Conservation (phyloP, 2,329 filamentous ascomycete genomes). For the Ceratocystiopsis brevicomis region DNA sequence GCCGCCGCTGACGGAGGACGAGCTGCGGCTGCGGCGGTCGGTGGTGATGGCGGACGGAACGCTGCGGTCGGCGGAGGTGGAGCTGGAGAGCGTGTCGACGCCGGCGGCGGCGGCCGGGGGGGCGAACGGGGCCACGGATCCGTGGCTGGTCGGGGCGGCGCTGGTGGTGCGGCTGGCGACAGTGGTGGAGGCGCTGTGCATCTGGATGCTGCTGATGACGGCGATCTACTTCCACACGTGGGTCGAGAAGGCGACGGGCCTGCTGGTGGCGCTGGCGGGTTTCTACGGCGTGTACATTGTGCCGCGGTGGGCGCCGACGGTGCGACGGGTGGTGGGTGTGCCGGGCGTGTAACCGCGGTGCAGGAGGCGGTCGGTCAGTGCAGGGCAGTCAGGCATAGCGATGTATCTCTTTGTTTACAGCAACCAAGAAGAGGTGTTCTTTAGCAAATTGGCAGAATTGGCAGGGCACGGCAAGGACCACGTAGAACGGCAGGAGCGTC, state of each 20-base stretch:
- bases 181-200: conserved; percentile 48
- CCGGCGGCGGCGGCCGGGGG: not conserved
- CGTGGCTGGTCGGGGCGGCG: conserved; percentile 10
- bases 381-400: no score
- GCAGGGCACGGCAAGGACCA: no score
- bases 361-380: no score
- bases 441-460: no score
- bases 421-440: no score
- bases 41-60: conserved; percentile 49
- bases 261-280: conserved; percentile 26
- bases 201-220: conserved; percentile 98
- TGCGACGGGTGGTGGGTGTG: conserved; percentile 27
- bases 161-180: conserved; percentile 28
- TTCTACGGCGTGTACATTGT: conserved; percentile 33
- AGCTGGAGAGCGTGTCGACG: conserved; percentile 14
- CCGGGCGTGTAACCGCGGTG: conserved; percentile 25
- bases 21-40: conserved; percentile 23
- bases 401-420: no score
- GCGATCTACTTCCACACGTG: conserved; percentile 97
- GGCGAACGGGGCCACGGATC: not conserved
- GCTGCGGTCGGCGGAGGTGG: conserved; percentile 37
- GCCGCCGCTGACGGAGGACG: conserved; percentile 13
- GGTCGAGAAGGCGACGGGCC: conserved; percentile 66
- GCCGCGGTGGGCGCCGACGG: conserved; percentile 28
- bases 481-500: no score